Conservation (phyloP, 768 basidiomycete genomes). For the Boletus pseudopeckii region DNA sequence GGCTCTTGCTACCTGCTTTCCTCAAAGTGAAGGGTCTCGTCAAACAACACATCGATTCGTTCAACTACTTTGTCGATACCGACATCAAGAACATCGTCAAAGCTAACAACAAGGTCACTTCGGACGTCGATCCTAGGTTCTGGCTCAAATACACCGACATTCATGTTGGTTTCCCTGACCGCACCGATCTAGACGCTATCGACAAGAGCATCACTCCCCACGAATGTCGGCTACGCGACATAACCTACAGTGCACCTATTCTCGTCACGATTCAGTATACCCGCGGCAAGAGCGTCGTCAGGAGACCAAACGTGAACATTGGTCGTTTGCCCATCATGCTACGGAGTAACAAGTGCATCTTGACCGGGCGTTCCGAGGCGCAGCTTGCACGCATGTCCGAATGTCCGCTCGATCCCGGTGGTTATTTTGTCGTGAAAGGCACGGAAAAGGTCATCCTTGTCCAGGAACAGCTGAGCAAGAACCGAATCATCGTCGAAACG, state of each 20-base stretch:
- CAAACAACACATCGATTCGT: conserved; percentile 98
- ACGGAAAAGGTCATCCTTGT: conserved; percentile 99
- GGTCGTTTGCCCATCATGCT: conserved; percentile 96
- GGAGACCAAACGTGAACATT: conserved; percentile 77
- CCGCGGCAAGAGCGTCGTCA: conserved; percentile 84
- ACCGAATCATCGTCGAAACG: conserved; percentile 97
- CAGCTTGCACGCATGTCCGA: conserved; percentile 94
- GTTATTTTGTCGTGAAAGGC: conserved; percentile 98
- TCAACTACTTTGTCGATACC: conserved; percentile 97
- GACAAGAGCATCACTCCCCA: conserved; percentile 90
- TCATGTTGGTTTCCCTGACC: conserved; percentile 85
- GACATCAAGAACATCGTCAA: conserved; percentile 97
- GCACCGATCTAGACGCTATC: conserved; percentile 76
- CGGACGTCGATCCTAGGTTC: conserved; percentile 94
- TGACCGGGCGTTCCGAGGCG: conserved; percentile 71
- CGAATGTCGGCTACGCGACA: conserved; percentile 94
- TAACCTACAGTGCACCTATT: conserved; percentile 91
- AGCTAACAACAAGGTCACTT: conserved; percentile 90
- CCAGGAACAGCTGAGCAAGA: conserved; percentile 98
- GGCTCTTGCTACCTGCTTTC: conserved; percentile 95
- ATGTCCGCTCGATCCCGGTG: conserved; percentile 98
- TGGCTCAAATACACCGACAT: conserved; percentile 98
- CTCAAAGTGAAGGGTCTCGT: conserved; percentile 97
- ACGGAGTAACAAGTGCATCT: conserved; percentile 89
- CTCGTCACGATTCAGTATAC: conserved; percentile 94